phyloP scores from a whole-genome alignment of 2,329 filamentous ascomycete genomes.

The Xylariaceae sp. region DNA sequence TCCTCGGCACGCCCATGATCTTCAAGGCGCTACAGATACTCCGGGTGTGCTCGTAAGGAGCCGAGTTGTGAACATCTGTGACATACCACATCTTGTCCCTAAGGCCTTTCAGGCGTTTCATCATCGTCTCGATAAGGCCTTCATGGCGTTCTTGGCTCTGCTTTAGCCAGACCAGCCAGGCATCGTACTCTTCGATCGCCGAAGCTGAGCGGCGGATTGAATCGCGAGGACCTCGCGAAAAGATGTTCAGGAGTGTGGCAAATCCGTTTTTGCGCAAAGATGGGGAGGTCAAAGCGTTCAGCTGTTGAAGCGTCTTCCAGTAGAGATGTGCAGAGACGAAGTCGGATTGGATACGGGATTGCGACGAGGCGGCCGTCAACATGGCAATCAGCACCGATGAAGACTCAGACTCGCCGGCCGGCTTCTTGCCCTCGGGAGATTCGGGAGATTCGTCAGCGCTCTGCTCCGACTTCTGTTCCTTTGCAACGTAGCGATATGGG shows the following conservation, averaged over 20 bases:
- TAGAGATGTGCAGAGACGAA: constrained; percentile 84
- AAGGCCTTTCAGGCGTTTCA: constrained; percentile 71
- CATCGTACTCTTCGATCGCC: constrained; percentile 77
- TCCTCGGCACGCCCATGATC: constrained; percentile 77
- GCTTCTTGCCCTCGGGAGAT: constrained; percentile 30
- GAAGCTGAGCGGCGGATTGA: constrained; percentile 70
- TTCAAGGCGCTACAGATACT: constrained; percentile 87
- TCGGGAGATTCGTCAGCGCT: constrained; percentile 36
- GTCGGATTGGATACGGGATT: constrained; percentile 77
- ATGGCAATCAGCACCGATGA: constrained; percentile 66
- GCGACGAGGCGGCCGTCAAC: constrained; percentile 74
- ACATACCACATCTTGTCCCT: constrained; percentile 99
- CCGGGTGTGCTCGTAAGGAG: constrained; percentile 81
- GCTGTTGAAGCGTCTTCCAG: constrained; percentile 78
- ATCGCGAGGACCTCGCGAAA: constrained; percentile 71
- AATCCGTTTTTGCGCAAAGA: constrained; percentile 70
- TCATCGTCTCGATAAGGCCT: constrained; percentile 72
- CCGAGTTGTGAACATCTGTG: constrained; percentile 88
- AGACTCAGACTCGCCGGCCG: constrained; percentile 46
- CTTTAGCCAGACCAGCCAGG: constrained; percentile 82
- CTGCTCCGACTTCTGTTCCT: constrained; percentile 27
- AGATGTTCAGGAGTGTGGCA: constrained; percentile 72
- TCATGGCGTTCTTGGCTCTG: constrained; percentile 81
- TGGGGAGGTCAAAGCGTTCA: constrained; percentile 64
- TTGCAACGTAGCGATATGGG: constrained; percentile 52